These are phyloP conservation scores for Ramalina peruviana DNA, from an alignment of 495 filamentous ascomycete genomes.

Conservation along the genomic window DNA sequence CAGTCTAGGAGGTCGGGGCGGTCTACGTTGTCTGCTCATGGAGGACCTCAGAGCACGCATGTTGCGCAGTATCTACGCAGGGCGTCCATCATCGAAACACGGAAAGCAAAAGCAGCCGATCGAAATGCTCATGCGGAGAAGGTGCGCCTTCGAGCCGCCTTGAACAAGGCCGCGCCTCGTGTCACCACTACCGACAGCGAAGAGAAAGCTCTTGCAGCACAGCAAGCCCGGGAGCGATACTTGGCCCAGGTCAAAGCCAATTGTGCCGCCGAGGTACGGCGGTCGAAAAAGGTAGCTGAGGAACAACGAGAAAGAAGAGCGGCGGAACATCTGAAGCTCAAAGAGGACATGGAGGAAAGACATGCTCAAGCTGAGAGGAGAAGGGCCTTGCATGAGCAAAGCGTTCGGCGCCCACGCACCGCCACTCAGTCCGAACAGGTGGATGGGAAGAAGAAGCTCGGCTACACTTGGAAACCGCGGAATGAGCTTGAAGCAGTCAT, in stretches of 20 bases:
- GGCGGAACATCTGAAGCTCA: slow-evolving; percentile 62
- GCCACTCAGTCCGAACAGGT: slow-evolving; percentile 36
- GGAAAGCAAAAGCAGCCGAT: slow-evolving; percentile 86
- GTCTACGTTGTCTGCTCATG: slow-evolving; percentile 41
- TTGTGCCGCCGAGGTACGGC: slow-evolving; percentile 88
- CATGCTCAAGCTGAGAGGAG: slow-evolving; percentile 77
- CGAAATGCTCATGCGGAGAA: slow-evolving; percentile 91
- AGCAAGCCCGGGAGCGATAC: slow-evolving; percentile 79
- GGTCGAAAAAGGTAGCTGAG: slow-evolving; percentile 86
- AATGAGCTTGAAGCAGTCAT: slow-evolving; percentile 53
- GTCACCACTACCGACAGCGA: slow-evolving; percentile 46
- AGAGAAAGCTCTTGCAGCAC: slow-evolving; percentile 77
- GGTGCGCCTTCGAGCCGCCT: slow-evolving; percentile 80
- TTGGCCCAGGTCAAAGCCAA: slow-evolving; percentile 84
- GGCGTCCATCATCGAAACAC: slow-evolving; percentile 79
- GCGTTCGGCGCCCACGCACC: slow-evolving; percentile 48
- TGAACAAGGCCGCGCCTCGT: slow-evolving; percentile 62
- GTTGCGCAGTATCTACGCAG: slow-evolving; percentile 83
- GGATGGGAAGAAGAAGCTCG: slow-evolving; percentile 39
- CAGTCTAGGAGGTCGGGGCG: slow-evolving; percentile 52
- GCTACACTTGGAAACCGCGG: slow-evolving; percentile 29
- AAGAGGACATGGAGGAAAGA: slow-evolving; percentile 73
- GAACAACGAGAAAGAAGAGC: slow-evolving; percentile 84
- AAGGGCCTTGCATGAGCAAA: slow-evolving; percentile 38
- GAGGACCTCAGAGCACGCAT: slow-evolving; percentile 60